Base-by-base conservation (phyloP, 192 early-diverging fungal genomes). In the Coemansia sp. region DNA sequence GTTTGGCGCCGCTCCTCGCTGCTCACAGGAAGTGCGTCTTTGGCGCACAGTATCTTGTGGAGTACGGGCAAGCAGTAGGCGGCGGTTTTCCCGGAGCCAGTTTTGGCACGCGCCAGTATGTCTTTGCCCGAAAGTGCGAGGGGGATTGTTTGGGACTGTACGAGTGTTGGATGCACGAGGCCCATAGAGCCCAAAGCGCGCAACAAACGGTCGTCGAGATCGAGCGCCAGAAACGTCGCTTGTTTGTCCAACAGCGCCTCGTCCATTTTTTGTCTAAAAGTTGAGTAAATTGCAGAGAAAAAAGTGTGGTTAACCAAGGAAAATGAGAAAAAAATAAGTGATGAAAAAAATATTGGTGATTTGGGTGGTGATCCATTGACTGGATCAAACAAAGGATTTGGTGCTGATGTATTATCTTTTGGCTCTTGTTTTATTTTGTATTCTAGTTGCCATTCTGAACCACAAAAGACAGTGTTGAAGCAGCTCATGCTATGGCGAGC, bases 31-130 rank as follows among this genome's bases (percentile, higher is more conserved):
- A 68, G 59, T 66, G 83, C 84, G 57, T 87, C 86, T 66, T 94
- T 94, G 31, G 74, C 68, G 6, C 74, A 57, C 36, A 98, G 78
- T 19, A 98, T 93, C 72, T 94, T 94, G 82, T 97, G 94, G 22
- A 97, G 72, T 15, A 97, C 75, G 1, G 97, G 95, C 21, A 97
- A 69, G 54, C 89, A 87, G 77, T 95, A 99, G 3, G 97, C 97
- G 15, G 94, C 92, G 5, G 97, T 98, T 79, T 99, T 99, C 64
- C 97, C 97, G 22, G 90, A 93, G 25, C 97, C 97, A 0, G 95
- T 99, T 49, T 92, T 85, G 20, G 97, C 95, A 44, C 89, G 82
- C 10, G 94, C 97, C 46, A 97, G 80, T 53, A 99, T 89, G 66
- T 99, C 95, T 65, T 93, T 96, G 44, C 97, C 95, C 31, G 88